Conservation (phyloP, 2,329 filamentous ascomycete species). For the Corinectria fuckeliana region DNA sequence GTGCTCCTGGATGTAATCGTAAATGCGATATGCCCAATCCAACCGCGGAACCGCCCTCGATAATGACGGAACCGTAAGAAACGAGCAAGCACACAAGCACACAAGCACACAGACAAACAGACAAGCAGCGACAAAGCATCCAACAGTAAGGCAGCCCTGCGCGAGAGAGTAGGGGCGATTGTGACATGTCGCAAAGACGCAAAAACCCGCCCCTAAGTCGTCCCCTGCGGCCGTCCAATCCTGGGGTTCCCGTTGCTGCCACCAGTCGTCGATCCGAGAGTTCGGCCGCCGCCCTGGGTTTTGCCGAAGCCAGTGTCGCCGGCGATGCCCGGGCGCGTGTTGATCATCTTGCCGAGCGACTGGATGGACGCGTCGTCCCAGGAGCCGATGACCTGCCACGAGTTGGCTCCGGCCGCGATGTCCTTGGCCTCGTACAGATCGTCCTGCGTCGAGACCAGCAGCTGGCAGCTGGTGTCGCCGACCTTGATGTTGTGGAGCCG, state of each 20-base stretch:
- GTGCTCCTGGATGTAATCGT: too few species aligned
- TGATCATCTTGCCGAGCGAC: slow-evolving; percentile 8
- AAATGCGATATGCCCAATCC: too few species aligned
- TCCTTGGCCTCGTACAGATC: slow-evolving; percentile 27
- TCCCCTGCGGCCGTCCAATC: neutral
- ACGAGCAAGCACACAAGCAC: too few species aligned
- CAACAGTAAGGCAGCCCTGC: neutral
- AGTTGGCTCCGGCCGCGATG: slow-evolving; percentile 14
- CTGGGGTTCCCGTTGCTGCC: neutral
- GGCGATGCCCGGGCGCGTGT: neutral
- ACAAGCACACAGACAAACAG: too few species aligned
- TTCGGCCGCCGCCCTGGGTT: slow-evolving; percentile 3
- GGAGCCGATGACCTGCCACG: slow-evolving; percentile 31
- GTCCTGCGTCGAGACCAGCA: slow-evolving; percentile 31
- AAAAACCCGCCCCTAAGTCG: neutral
- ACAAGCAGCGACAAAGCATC: too few species aligned
- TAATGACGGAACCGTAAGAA: too few species aligned
- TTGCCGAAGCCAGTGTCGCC: neutral
- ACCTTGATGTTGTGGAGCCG: slow-evolving; percentile 11
- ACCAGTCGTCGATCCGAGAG: neutral
- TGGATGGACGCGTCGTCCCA: slow-evolving; percentile 20
- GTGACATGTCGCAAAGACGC: too few species aligned
- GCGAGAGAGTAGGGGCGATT: too few species aligned
- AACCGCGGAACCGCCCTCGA: too few species aligned
- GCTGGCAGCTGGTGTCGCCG: slow-evolving; percentile 26